Base-by-base conservation (phyloP, 2,329 filamentous ascomycete genomes). In the Torrubiella hemipterigena region DNA sequence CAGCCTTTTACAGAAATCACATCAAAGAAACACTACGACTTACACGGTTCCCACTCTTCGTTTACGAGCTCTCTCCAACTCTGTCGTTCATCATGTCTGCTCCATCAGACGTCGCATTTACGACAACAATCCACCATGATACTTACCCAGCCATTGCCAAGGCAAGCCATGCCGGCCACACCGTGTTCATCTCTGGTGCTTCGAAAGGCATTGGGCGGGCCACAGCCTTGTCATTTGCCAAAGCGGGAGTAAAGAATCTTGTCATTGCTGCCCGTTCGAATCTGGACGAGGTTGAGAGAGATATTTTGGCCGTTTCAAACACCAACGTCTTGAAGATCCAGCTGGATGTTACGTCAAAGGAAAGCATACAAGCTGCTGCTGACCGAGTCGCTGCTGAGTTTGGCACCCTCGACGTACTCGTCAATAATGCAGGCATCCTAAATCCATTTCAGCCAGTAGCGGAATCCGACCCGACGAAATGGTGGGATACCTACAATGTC, bases 211-310 rank as follows among this genome's bases (percentile, higher is more conserved):
- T 74, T 21, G 72, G 73, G 6, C 55, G 54, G 3, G 58, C 62
- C 11, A 68, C 63, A 4, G 70, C 69, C 2, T 43, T 68, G n/a
- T 63, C 67, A 8, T 77, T 64, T 41, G 72, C 70, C 14, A 53
- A 53, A 40, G 69, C 71, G 5, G 65, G 66, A 5, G 65, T 62
- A 18, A 56, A 61, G 1, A 47, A 51, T 17, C 69, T 79, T 34
- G 64, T 63, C 12, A 52, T 77, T 14, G 61, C 54, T 6, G 71
- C 69, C 1, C 64, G 73, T 15, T 67, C 63, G 3, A 42, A 51
- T n/a, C 51, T 69, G 5, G 42, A 51, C 5, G 48, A 52, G 1
- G 45, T 64, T 0, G 35, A 40, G 43, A n/a, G 12, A 11, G 22
- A 24, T 11, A 24, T 24, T 11, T 36, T 42, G 3, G 48, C 44